A percentile compares a stretch with the other conserved stretches of the same genome.
phyloP scores from a whole-genome alignment of 2,329 filamentous ascomycete genomes.

The Curvularia spicifera region DNA sequence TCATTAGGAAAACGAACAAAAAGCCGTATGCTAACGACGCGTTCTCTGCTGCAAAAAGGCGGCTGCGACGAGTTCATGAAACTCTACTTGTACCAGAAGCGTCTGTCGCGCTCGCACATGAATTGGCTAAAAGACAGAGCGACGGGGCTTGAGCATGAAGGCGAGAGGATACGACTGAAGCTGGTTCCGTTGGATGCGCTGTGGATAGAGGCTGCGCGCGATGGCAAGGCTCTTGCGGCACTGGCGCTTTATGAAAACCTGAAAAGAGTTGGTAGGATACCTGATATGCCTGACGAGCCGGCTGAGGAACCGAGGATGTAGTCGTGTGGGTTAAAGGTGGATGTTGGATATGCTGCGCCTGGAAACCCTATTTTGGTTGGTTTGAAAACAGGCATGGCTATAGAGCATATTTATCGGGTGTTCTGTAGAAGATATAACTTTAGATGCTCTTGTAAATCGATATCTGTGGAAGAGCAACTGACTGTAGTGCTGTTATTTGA shows the following conservation, averaged over 20 bases:
- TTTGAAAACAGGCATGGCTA: not conserved
- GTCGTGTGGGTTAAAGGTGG: too few relatives aligned
- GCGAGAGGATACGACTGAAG: conserved; percentile 66
- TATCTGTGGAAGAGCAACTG: not conserved
- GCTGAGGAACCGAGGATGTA: conserved; percentile 18
- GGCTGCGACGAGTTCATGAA: conserved; percentile 66
- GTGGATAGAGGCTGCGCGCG: conserved; percentile 62
- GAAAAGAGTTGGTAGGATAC: conserved; percentile 55
- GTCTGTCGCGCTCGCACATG: conserved; percentile 57
- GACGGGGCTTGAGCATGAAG: conserved; percentile 61
- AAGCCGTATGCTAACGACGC: conserved; percentile 52
- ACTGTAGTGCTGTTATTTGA: not conserved
- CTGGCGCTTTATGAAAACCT: conserved; percentile 63
- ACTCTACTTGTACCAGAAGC: conserved; percentile 62
- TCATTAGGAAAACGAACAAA: conserved; percentile 34
- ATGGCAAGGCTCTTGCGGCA: conserved; percentile 63
- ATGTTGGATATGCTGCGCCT: not conserved
- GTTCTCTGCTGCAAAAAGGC: conserved; percentile 51
- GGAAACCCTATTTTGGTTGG: not conserved
- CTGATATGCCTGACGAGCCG: conserved; percentile 24
- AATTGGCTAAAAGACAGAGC: conserved; percentile 59
- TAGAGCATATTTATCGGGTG: not conserved
- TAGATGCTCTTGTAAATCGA: not conserved
- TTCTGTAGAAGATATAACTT: not conserved
- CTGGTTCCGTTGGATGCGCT: conserved; percentile 58